Base-by-base conservation (phyloP, 2,329 filamentous ascomycete genomes). In the Hymenotorrendiella dingleyae region DNA sequence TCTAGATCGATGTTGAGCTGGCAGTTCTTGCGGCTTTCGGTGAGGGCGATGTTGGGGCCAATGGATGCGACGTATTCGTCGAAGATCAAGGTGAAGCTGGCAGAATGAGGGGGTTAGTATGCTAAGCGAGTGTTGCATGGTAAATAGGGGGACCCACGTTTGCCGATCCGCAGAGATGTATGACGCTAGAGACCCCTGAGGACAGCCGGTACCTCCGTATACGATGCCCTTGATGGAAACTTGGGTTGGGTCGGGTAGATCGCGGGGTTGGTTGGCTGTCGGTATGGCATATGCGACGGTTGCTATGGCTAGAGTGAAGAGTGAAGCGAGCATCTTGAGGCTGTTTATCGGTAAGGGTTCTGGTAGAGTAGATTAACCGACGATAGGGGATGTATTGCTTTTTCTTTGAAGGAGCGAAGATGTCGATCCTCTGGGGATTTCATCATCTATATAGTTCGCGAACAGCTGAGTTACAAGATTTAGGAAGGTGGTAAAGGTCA, bases 21-120 rank as follows among this genome's bases (percentile, higher is more conserved):
- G 36, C 51, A 54, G 20, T 54, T 54, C 40, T 52, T 48, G 12
- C 51, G 36, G 32, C 29, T 45, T 16, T 54, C 32, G 9, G 45
- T 32, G 8, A 50, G 22, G 4, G 37, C 30, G 17, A 49, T 36
- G 4, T 45, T 43, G 5, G 46, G 48, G 11, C 51, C 51, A 22
- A 52, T 52, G 10, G 44, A 45, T 3, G 51, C 46, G 23, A 54
- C 51, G 35, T 48, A 54, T 37, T 43, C 27, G 23, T 54, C 52
- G 14, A 54, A 54, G 26, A 54, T 53, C 22, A 54, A 38, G 4
- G 52, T 54, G 38, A 54, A 53, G 17, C 49, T 52, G 22, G 29
- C 10, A n/a, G n/a, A n/a, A n/a, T n/a, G n/a, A n/a, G n/a, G n/a
- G 4, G 5, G 10, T 34, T 5, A 34, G 32, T 34, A n/a, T n/a